Percentiles rank a stretch among this genome's conserved stretches.
These are phyloP conservation scores for Phyllosticta citriasiana DNA, from an alignment of 2,329 filamentous ascomycete species.

Conservation along the genomic window DNA sequence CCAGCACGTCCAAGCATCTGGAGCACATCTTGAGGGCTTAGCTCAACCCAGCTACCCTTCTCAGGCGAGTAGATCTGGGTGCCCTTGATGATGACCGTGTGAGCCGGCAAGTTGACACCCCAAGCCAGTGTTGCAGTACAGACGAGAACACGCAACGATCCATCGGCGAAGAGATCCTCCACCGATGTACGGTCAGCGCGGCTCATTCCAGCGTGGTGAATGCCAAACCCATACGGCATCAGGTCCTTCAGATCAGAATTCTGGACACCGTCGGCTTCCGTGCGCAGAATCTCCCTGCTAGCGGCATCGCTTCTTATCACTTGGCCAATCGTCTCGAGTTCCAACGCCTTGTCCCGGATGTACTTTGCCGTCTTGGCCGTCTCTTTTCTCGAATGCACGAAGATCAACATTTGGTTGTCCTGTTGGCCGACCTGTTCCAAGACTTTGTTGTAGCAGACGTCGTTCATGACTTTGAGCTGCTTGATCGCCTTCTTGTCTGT, in stretches of 20 bases:
- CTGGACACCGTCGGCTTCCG: constrained; percentile 71
- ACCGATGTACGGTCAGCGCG: constrained; percentile 90
- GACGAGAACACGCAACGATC: constrained; percentile 86
- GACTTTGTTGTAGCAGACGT: constrained; percentile 95
- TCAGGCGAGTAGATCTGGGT: constrained; percentile 97
- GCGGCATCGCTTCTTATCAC: constrained; percentile 89
- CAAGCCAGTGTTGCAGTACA: constrained; percentile 97
- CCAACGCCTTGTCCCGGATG: constrained; percentile 92
- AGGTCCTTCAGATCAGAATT: constrained; percentile 89
- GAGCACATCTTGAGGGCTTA: constrained; percentile 93
- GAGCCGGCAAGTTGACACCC: constrained; percentile 96
- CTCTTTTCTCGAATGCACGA: constrained; percentile 96
- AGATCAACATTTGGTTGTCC: constrained; percentile 96
- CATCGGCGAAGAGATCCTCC: constrained; percentile 86
- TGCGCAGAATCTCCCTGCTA: constrained; percentile 75
- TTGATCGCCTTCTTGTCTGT: constrained; percentile 98
- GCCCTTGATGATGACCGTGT: constrained; percentile 98
- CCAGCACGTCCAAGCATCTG: constrained; percentile 98
- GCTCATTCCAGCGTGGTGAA: constrained; percentile 96
- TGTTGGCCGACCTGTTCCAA: constrained; percentile 90
- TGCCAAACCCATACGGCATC: constrained; percentile 91
- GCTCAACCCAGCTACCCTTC: constrained; percentile 96
- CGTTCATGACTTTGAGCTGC: constrained; percentile 98
- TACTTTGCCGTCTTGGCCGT: constrained; percentile 96
- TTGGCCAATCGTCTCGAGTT: constrained; percentile 92